Conservation (phyloP, 805 yeast genomes). For the Saccharomycodes ludwigii region DNA sequence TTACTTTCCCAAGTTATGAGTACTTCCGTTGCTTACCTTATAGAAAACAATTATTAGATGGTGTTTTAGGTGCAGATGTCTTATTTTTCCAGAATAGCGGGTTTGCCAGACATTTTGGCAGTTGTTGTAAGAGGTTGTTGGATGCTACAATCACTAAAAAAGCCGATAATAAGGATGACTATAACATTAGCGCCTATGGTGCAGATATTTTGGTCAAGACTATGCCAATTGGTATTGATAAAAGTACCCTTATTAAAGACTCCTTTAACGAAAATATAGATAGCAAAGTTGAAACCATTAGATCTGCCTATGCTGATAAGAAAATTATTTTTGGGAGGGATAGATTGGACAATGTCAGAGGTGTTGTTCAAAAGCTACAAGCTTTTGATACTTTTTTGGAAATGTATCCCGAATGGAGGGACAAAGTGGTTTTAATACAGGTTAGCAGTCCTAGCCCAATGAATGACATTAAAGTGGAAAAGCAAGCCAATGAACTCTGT, state of each 20-base stretch:
- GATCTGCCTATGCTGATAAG: slow-evolving; percentile 47
- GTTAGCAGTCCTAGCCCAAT: slow-evolving; percentile 62
- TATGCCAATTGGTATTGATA: slow-evolving; percentile 84
- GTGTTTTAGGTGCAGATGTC: slow-evolving; percentile 81
- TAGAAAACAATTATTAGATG: slow-evolving; percentile 72
- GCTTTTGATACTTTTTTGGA: slow-evolving; percentile 83
- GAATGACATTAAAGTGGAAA: slow-evolving; percentile 51
- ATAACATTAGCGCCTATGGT: slow-evolving; percentile 56
- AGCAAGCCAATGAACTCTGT: slow-evolving; percentile 72
- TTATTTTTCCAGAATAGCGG: slow-evolving; percentile 79
- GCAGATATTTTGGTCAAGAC: slow-evolving; percentile 60
- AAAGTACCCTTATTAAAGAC: slow-evolving; percentile 51
- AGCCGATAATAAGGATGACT: slow-evolving; percentile 13
- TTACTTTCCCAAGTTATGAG: slow-evolving; percentile 93
- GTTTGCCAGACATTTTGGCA: slow-evolving; percentile 81
- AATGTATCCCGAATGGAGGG: slow-evolving; percentile 88
- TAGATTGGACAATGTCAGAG: slow-evolving; percentile 80
- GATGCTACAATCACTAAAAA: slow-evolving; percentile 55
- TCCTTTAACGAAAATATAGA: slow-evolving; percentile 35
- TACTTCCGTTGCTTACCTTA: slow-evolving; percentile 83
- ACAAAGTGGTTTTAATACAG: slow-evolving; percentile 78
- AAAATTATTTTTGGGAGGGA: slow-evolving; percentile 91
- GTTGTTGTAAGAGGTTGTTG: slow-evolving; percentile 76
- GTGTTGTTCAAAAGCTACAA: slow-evolving; percentile 84
- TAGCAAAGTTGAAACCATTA: slow-evolving; percentile 52